Conservation (phyloP, 108 stramenopile genomes). For the Skeletonema potamos region DNA sequence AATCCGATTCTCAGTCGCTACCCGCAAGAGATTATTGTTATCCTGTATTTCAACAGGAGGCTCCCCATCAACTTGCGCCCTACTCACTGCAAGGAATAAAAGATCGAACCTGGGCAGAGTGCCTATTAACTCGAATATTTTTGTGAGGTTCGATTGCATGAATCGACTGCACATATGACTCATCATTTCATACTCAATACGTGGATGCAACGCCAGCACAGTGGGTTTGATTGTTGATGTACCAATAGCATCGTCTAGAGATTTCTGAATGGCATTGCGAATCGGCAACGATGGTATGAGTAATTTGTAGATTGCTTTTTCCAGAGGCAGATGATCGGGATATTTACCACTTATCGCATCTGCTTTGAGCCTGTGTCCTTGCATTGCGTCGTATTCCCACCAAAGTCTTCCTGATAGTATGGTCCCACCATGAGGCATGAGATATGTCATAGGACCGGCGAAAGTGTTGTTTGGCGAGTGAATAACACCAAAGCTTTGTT, state of each 20-base stretch:
- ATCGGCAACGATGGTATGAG: conserved; percentile 6
- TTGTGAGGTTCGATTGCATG: conserved; percentile 67
- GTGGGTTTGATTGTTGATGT: neutral
- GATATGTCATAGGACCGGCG: conserved; percentile 3
- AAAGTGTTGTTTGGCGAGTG: neutral
- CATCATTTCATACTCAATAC: conserved; percentile 81
- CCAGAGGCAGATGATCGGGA: conserved; percentile 18
- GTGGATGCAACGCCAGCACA: conserved; percentile 66
- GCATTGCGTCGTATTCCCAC: conserved; percentile 2
- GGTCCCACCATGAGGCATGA: conserved; percentile 28
- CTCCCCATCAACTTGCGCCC: conserved; percentile 3
- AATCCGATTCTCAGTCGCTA: conserved; percentile 44
- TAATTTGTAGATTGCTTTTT: conserved; percentile 24
- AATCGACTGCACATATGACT: conserved; percentile 50
- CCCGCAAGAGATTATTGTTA: conserved; percentile 23
- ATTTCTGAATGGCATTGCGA: neutral
- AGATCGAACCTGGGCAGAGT: conserved; percentile 24
- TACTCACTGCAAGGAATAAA: conserved; percentile 35
- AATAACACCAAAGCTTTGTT: neutral
- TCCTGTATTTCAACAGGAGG: conserved; percentile 10
- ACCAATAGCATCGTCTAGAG: neutral
- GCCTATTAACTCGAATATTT: conserved; percentile 50
- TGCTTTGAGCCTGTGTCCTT: neutral
- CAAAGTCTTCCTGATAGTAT: conserved; percentile 7
- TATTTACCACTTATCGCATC: neutral